Conservation (phyloP, 768 basidiomycete species). For the Auriscalpium vulgare region DNA sequence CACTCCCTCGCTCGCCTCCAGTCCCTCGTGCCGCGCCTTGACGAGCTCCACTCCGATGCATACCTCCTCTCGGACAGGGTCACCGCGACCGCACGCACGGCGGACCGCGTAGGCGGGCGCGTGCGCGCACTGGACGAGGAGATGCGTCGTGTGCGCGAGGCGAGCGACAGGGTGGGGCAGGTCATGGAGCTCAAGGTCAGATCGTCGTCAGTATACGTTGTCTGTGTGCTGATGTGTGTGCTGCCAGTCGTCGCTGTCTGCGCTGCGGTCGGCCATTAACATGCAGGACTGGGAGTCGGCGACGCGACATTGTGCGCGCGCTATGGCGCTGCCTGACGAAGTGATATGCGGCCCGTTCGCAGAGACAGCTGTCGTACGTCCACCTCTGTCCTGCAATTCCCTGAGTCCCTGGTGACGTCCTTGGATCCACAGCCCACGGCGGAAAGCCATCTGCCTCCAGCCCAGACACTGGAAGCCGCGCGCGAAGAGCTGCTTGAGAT, state of each 20-base stretch:
- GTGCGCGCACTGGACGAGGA: conserved; percentile 88
- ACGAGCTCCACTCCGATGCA: conserved; percentile 55
- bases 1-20: conserved; percentile 55
- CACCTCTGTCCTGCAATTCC: background rate
- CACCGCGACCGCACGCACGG: conserved; percentile 66
- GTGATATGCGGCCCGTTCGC: conserved; percentile 83
- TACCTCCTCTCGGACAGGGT: conserved; percentile 48
- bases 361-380: conserved; percentile 68
- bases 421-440: conserved; percentile 68
- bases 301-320: conserved; percentile 81
- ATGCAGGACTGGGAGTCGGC: conserved; percentile 94
- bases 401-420: background rate
- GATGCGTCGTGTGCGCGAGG: conserved; percentile 83
- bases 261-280: conserved; percentile 55
- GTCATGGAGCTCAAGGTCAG: conserved; percentile 92
- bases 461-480: conserved; percentile 70
- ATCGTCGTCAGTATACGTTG: background rate
- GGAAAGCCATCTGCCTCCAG: conserved; percentile 79
- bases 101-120: conserved; percentile 84
- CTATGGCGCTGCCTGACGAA: conserved; percentile 74
- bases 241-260: conserved; percentile 55
- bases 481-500: conserved; percentile 67
- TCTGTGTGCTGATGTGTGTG: conserved; percentile 19
- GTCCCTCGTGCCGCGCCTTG: conserved; percentile 51
- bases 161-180: conserved; percentile 85